These are phyloP conservation scores for Agaricus sinodeliciosus DNA, from an alignment of 768 basidiomycete genomes.

Conservation along the genomic window DNA sequence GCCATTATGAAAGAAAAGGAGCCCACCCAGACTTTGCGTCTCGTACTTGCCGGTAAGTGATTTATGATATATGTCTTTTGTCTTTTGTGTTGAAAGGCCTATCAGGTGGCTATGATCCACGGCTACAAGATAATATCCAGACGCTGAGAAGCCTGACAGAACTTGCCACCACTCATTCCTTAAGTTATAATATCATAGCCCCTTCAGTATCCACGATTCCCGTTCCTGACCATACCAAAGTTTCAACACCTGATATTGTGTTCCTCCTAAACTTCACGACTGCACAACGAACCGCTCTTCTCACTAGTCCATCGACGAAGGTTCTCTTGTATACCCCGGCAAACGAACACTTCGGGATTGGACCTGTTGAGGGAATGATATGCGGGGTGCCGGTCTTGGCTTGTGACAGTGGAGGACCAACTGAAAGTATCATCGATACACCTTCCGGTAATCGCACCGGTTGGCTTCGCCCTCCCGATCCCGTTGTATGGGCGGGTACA, in stretches of 20 bases:
- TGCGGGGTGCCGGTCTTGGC: slow-evolving; percentile 89
- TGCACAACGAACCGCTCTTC: slow-evolving; percentile 74
- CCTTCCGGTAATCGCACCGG: slow-evolving; percentile 55
- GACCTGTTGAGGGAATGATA: slow-evolving; percentile 90
- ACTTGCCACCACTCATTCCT: slow-evolving; percentile 42
- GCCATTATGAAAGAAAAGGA: slow-evolving; percentile 36
- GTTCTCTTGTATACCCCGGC: slow-evolving; percentile 88
- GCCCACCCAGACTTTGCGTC: slow-evolving; percentile 40
- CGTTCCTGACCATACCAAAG: slow-evolving; percentile 1
- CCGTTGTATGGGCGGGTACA: slow-evolving; percentile 64
- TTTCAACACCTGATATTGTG: slow-evolving; percentile 51
- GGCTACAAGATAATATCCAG: slow-evolving; percentile 76
- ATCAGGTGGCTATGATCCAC: slow-evolving; percentile 85
- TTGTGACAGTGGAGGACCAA: slow-evolving; percentile 83
- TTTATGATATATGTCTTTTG: neutral
- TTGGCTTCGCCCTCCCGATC: slow-evolving; percentile 60
- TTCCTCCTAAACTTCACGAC: slow-evolving; percentile 93
- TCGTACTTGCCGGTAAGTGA: slow-evolving; percentile 70
- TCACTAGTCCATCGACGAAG: slow-evolving; percentile 57
- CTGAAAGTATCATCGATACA: slow-evolving; percentile 62
- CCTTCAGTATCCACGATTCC: slow-evolving; percentile 33
- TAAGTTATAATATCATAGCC: slow-evolving; percentile 55
- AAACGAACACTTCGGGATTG: slow-evolving; percentile 98
- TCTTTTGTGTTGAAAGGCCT: neutral
- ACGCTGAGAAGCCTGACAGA: slow-evolving; percentile 60